Evolutionary conservation across 2,329 filamentous ascomycete genomes (phyloP), one percentile per base, ranked within the genome.

Genomic region (Penicillium sp.): DNA sequence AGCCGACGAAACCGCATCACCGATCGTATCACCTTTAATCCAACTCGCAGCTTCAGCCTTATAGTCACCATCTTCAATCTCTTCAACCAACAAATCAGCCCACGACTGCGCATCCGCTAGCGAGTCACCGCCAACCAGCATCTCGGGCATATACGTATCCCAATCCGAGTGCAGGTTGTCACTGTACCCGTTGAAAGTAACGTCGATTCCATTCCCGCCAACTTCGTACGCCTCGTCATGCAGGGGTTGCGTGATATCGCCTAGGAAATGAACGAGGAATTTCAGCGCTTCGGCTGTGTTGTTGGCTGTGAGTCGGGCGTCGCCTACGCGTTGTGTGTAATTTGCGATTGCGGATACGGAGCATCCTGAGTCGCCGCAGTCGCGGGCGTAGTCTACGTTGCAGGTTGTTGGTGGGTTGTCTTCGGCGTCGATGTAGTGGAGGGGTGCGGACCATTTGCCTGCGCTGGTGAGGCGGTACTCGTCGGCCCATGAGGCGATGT

Each of bases 161-260:
- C 88, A 91, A 14, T 90, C 83, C 54, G 87, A 81, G 66, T 91
- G 88, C 40, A 91, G 78, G 66, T 91, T 91, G 51, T 82, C 79
- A 27, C 76, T 70, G 29, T 72, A 69, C 3, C 79, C 80, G 24
- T 84, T 77, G 73, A 86, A 91, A 14, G 73, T 75, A 1, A 91
- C 88, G 13, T 77, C 70, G 61, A 91, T 88, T 10, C 81, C 80
- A 61, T 91, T 92, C 0, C 88, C 88, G 50, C 88, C 88, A 21
- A 79, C 74, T 2, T 79, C 77, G 6, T 87, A 81, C 51, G 86
- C 79, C 71, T 84, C 81, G 11, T 79, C 78, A 61, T 84, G 82
- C 45, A 95, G 76, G 0, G 88, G 89, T 66, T 92, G 91, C 55
- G 84, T 84, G 24, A 90, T 83, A 68, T 96, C 91, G 53, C 90